Conservation (phyloP, 805 yeast genomes). For the Komagataella ulmi region DNA sequence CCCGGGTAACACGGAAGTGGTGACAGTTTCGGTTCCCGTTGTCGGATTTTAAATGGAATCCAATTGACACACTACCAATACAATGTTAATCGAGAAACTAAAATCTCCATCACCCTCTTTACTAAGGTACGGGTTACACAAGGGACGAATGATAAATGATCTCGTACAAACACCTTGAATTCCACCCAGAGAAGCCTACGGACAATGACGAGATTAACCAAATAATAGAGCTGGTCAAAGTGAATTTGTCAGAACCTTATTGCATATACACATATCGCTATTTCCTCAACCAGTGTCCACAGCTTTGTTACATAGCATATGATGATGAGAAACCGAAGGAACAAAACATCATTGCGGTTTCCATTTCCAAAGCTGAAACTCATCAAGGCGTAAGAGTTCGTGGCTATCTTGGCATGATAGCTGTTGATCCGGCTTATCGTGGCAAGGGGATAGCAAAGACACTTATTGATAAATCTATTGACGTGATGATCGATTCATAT, state of each 20-base stretch:
- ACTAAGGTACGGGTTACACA: background rate
- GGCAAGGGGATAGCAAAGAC: constrained; percentile 74
- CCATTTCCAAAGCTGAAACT: constrained; percentile 68
- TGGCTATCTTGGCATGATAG: constrained; percentile 95
- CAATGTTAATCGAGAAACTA: background rate
- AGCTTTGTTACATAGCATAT: constrained; percentile 56
- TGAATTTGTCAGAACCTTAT: constrained; percentile 85
- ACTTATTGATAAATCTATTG: constrained; percentile 49
- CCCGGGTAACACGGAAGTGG: background rate
- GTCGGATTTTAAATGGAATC: too few relatives aligned
- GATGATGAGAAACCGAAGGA: constrained; percentile 13
- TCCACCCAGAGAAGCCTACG: constrained; percentile 1
- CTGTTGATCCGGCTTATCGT: constrained; percentile 58
- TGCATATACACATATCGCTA: constrained; percentile 87
- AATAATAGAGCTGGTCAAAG: constrained; percentile 45
- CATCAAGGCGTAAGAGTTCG: constrained; percentile 64
- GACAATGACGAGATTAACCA: constrained; percentile 30
- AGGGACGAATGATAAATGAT: background rate
- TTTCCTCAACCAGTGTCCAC: constrained; percentile 86
- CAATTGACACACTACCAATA: too few relatives aligned
- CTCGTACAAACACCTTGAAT: background rate
- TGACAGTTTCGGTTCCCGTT: too few relatives aligned
- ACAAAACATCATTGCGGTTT: constrained; percentile 54
- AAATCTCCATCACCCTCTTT: background rate
- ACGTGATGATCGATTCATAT: constrained; percentile 43